Conservation (phyloP, 108 stramenopile species). For the Mediolabrus comicus region DNA sequence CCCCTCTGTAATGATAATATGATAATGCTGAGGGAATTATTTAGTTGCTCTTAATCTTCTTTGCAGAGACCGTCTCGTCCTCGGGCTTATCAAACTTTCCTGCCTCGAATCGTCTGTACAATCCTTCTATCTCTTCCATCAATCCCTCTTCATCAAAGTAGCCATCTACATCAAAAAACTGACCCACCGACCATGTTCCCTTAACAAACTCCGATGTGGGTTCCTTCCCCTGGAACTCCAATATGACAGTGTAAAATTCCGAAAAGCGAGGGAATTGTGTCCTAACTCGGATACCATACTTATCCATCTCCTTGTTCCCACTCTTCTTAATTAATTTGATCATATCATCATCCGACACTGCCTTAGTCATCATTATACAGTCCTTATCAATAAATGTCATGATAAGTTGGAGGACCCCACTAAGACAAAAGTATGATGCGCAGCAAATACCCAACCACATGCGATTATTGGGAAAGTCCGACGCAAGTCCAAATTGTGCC, state of each 20-base stretch:
- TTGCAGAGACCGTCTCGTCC: slow-evolving; percentile 4
- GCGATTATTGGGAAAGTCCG: slow-evolving; percentile 92
- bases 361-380: slow-evolving; percentile 85
- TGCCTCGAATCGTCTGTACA: slow-evolving; percentile 63
- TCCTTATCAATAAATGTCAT: slow-evolving; percentile 93
- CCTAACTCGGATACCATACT: slow-evolving; percentile 78
- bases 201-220: slow-evolving; percentile 53
- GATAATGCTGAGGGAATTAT: too few relatives aligned
- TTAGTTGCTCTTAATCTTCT: slow-evolving; percentile 9
- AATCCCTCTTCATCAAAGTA: slow-evolving; percentile 87
- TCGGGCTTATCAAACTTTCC: slow-evolving; percentile 66
- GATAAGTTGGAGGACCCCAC: slow-evolving; percentile 89
- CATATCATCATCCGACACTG: slow-evolving; percentile 37
- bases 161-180: slow-evolving; percentile 93
- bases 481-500: slow-evolving; percentile 88
- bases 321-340: slow-evolving; percentile 43
- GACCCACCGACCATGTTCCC: slow-evolving; percentile 83
- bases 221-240: slow-evolving; percentile 63
- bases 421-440: slow-evolving; percentile 86
- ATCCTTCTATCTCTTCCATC: slow-evolving; percentile 58
- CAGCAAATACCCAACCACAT: slow-evolving; percentile 90
- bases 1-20: too few relatives aligned
- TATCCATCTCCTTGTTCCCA: slow-evolving; percentile 55
- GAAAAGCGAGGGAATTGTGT: slow-evolving; percentile 85
- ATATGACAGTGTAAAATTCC: slow-evolving; percentile 82